Percentiles rank a stretch among this genome's conserved stretches.
Evolutionary conservation across 345 rosid genomes (phyloP).

Genomic region (Bruguiera parviflora): DNA sequence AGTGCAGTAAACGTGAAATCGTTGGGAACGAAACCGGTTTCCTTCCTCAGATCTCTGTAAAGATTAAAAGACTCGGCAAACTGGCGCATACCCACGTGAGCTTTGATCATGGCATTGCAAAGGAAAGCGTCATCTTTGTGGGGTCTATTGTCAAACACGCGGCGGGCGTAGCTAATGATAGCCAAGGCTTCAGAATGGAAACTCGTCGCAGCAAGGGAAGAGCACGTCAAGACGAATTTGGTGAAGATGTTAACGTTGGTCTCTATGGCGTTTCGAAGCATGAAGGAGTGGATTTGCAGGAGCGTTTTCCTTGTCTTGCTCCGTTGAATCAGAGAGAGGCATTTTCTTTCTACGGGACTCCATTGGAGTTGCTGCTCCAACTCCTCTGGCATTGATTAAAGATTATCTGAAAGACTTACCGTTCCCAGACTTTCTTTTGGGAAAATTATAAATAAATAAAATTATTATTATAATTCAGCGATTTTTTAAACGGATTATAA

Average conservation of each 20-base stretch:
- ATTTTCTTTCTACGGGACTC: constrained; percentile 52
- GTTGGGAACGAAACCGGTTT: constrained; percentile 50
- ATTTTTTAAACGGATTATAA: too few species aligned
- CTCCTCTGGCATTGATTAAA: not conserved
- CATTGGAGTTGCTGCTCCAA: constrained; percentile 15
- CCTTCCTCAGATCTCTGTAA: constrained; percentile 45
- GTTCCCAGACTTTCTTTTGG: too few species aligned
- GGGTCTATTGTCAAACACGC: constrained; percentile 48
- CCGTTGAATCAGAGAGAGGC: constrained; percentile 49
- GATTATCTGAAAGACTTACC: too few species aligned
- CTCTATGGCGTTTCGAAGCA: constrained; percentile 54
- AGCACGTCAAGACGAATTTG: constrained; percentile 43
- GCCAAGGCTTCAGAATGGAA: constrained; percentile 7
- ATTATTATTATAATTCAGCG: too few species aligned
- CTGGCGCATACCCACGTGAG: constrained; percentile 40
- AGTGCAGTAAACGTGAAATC: constrained; percentile 54
- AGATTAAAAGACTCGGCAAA: constrained; percentile 44
- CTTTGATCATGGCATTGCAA: constrained; percentile 66
- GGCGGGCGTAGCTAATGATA: constrained; percentile 48
- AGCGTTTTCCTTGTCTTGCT: constrained; percentile 31
- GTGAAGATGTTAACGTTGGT: constrained; percentile 56
- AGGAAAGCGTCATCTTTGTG: constrained; percentile 53
- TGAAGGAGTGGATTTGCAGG: constrained; percentile 60
- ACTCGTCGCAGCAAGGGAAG: constrained; percentile 18
- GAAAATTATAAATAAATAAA: too few species aligned